Base-by-base conservation (phyloP, 371 early-diverging fungal species). In the Neoconidiobolus thromboides region DNA sequence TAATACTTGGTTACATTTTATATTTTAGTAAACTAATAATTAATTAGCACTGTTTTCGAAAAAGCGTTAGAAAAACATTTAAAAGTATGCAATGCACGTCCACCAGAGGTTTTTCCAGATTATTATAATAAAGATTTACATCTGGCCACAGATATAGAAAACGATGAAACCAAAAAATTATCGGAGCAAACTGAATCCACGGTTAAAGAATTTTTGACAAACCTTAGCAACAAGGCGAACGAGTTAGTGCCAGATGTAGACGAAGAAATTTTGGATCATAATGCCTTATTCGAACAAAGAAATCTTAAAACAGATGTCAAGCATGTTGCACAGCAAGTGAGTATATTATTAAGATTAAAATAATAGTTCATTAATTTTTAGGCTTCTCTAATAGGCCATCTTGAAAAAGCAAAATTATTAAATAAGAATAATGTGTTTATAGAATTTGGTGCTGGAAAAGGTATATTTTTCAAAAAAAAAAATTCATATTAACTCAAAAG, bases 401-500 rank as follows among this genome's bases (percentile, higher is more conserved):
- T 92, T 76, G 72, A 74, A 10, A 65, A 71, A 9, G 67, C 69
- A 36, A 72, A 75, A 0, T 75, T 88, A 73, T 65, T 89, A 56
- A 61, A 66, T 2, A 43, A 62, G 5, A 73, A 81, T 43, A 66
- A 75, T 6, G 76, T 76, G 39, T 88, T 80, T 68, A 70, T 83
- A 42, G 91, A 92, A 67, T 89, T 90, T 72, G 91, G 91, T 12
- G 82, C 86, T 37, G 91, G 90, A 3, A 83, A 78, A 69, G 86
- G 79, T 69, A 68, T 61, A 43, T 50, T 62, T 9, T 60, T 42
- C 48, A 37, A n/a, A 1, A 12, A 43, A 39, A 10, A 5, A 38
- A 9, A 54, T 36, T 12, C 5, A 12, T 14, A 49, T 14, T 14
- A 15, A 57, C 47, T 51, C 48, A 7, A 40, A 37, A 1, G 3